A percentile compares a stretch with the other conserved stretches of the same genome.
These are phyloP conservation scores for Fagopyrum homotropicum DNA, from an alignment of 148 eudicot species.

Conservation along the genomic window DNA sequence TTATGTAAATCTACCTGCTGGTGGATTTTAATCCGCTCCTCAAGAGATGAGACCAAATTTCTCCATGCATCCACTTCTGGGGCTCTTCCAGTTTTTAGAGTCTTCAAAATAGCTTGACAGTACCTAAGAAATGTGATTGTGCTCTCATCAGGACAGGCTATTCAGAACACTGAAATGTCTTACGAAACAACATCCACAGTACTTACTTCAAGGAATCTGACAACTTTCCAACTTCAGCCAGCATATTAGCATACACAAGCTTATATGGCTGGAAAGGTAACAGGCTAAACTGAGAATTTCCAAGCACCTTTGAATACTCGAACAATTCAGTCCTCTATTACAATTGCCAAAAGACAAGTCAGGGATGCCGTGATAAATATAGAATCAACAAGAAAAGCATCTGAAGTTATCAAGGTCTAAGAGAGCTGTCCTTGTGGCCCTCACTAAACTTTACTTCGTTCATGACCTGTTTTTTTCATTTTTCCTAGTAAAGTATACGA, in stretches of 20 bases:
- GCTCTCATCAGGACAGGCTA: slow-evolving; percentile 15
- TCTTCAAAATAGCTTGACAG: slow-evolving; percentile 63
- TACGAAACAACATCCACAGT: background rate
- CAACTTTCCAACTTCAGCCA: slow-evolving; percentile 87
- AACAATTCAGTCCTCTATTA: slow-evolving; percentile 79
- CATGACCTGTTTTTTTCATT: background rate
- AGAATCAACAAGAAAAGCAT: background rate
- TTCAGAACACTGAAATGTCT: background rate
- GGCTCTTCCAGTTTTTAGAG: slow-evolving; percentile 67
- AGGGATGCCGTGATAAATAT: background rate
- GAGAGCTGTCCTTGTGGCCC: background rate
- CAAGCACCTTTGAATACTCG: slow-evolving; percentile 81
- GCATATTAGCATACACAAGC: slow-evolving; percentile 70
- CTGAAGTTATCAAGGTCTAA: background rate
- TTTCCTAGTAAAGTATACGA: background rate
- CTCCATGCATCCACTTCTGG: slow-evolving; percentile 67
- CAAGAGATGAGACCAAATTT: slow-evolving; percentile 60
- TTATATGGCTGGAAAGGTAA: slow-evolving; percentile 86
- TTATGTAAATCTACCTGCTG: slow-evolving; percentile 45
- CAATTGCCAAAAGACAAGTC: slow-evolving; percentile 15
- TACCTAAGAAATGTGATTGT: slow-evolving; percentile 42
- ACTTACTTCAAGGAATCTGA: slow-evolving; percentile 83
- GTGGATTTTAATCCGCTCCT: slow-evolving; percentile 70
- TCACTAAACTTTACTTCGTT: background rate
- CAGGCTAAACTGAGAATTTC: slow-evolving; percentile 73